These are phyloP conservation scores for Ophiostoma triangulosporum DNA, from an alignment of 2,329 filamentous ascomycete genomes.

Conservation along the genomic window DNA sequence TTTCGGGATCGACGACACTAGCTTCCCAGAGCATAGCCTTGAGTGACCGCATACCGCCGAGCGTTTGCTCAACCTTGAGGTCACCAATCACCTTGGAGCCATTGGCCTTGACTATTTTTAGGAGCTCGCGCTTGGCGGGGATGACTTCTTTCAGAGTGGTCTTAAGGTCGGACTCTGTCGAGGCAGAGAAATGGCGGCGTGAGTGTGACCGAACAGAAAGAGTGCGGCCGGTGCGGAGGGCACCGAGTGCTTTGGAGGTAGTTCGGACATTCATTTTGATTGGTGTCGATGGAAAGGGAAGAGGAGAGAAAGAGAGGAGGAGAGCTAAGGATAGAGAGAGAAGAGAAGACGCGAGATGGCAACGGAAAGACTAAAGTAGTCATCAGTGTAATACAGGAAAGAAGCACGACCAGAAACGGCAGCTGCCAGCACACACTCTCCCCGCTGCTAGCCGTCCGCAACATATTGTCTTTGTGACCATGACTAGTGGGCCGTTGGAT, in stretches of 20 bases:
- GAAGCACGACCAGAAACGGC: background rate
- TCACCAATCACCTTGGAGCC: conserved; percentile 74
- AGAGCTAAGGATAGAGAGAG: background rate
- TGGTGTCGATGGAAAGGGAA: background rate
- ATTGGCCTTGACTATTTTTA: conserved; percentile 87
- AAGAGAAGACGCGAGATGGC: background rate
- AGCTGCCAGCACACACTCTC: background rate
- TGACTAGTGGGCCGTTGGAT: background rate
- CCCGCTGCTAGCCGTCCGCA: background rate
- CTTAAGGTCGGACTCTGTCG: conserved; percentile 80
- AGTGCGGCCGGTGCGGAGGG: conserved; percentile 6
- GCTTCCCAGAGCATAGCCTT: conserved; percentile 99
- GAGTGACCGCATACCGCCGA: conserved; percentile 93
- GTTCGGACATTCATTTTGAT: conserved; percentile 12
- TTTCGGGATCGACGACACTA: conserved; percentile 87
- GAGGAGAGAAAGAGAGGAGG: background rate
- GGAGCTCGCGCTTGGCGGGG: conserved; percentile 80
- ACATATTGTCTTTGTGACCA: too few species aligned
- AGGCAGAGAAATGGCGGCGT: conserved; percentile 52
- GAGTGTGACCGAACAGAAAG: conserved; percentile 16
- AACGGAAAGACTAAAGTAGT: background rate
- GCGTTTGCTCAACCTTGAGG: conserved; percentile 83
- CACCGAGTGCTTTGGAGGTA: conserved; percentile 11
- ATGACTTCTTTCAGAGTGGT: conserved; percentile 70
- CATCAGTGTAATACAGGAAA: background rate